These are phyloP conservation scores for Carex littledalei DNA, from an alignment of 176 grass and related monocot species.

Conservation along the genomic window DNA sequence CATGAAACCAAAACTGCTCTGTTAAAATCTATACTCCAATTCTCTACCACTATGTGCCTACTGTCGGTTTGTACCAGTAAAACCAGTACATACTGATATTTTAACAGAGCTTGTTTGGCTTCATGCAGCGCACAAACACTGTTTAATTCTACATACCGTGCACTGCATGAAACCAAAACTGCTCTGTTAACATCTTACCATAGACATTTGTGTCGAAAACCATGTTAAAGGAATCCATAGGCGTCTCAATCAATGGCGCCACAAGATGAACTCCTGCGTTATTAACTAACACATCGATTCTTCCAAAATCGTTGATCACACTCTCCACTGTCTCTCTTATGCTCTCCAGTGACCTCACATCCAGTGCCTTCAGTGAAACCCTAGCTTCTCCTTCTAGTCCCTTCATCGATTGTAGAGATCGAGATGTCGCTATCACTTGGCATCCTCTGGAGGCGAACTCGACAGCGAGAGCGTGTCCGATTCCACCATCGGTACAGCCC, in stretches of 20 bases:
- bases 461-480: conserved; percentile 56
- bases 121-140: too few relatives aligned
- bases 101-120: too few relatives aligned
- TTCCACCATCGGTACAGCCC: conserved; percentile 81
- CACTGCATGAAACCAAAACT: too few relatives aligned
- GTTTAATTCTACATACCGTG: too few relatives aligned
- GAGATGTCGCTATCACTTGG: conserved; percentile 65
- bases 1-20: too few relatives aligned
- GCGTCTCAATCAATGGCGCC: conserved; percentile 71
- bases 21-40: too few relatives aligned
- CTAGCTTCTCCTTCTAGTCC: conserved; percentile 40
- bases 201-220: conserved; percentile 85
- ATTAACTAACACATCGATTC: conserved; percentile 87
- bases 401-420: conserved; percentile 64
- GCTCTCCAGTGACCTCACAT: conserved; percentile 62
- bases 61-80: too few relatives aligned
- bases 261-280: conserved; percentile 91
- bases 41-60: too few relatives aligned
- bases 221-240: conserved; percentile 53
- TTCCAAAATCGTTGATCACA: conserved; percentile 38
- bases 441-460: conserved; percentile 65
- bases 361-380: conserved; percentile 52
- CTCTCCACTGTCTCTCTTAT: conserved; percentile 30
- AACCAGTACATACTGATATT: too few relatives aligned
- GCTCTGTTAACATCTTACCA: conserved; percentile 8